Base-by-base conservation (phyloP, 2,329 filamentous ascomycete genomes). In the Aspergillus uvarum region DNA sequence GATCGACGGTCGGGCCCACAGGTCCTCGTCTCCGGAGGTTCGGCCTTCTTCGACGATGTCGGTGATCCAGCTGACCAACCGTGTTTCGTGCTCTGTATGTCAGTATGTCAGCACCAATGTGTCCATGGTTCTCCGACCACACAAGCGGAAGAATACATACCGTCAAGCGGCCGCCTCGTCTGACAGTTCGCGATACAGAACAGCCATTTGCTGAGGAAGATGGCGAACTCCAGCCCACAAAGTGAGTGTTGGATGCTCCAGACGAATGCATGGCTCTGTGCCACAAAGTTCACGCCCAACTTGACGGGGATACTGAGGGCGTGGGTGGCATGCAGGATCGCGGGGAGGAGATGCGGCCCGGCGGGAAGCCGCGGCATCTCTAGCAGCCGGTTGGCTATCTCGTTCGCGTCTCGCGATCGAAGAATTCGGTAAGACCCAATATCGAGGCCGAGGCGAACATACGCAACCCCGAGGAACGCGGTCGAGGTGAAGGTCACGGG, bases 241-340 rank as follows among this genome's bases (percentile, higher is more conserved):
- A 70, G 59, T 12, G 66, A 66, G 52, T 70, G 64, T 26, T 71
- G 64, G 5, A 70, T 63, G 26, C 66, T 69, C 66, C 67, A 67
- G 1, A 69, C 63, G 47, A 66, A 65, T 2, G 64, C 56, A 29
- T 67, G 63, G 29, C 60, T 67, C 4, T 58, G 63, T 1, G 65
- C 56, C 5, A 71, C 60, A 53, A 64, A 66, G 10, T 63, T 59
- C 4, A 70, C 56, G 0, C 70, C 70, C 2, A 72, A 50, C 14
- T 67, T 63, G 2, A 73, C 67, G 0, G 70, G 68, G n/a, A 88
- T 86, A 5, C 86, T 87, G 31, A 90, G 75, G 0, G 87, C 87
- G 69, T 89, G 87, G 21, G 88, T 84, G 1, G 86, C 86, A 68
- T 90, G 87, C 24, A 89, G 80, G 0, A 89, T 82, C 0, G 87